Conservation (phyloP, 1,284 basidiomycete genomes). For the Moniliophthora roreri region DNA sequence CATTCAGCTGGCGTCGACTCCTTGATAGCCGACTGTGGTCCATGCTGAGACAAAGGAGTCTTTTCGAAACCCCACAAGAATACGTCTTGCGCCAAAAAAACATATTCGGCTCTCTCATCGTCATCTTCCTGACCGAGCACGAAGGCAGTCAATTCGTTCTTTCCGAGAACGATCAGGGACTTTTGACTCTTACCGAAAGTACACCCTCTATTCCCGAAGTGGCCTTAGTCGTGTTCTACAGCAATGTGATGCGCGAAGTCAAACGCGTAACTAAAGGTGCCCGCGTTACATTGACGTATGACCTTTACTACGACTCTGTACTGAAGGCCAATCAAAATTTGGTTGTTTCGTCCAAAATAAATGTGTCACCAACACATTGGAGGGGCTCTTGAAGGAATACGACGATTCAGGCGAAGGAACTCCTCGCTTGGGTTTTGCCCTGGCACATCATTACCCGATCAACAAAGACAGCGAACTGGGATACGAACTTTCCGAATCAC, state of each 20-base stretch:
- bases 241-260: conserved; percentile 46
- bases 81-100: conserved; percentile 33
- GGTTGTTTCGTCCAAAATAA: no score
- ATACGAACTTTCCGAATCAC: no score
- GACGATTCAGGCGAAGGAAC: no score
- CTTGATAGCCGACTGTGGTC: no score
- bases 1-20: not conserved
- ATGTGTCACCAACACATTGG: no score
- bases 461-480: no score
- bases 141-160: conserved; percentile 40
- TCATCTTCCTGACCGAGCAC: conserved; percentile 41
- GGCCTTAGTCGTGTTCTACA: conserved; percentile 38
- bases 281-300: conserved; percentile 41
- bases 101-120: conserved; percentile 46
- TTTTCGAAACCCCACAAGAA: conserved; percentile 45
- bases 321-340: no score
- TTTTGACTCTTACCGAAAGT: conserved; percentile 27
- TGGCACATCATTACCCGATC: no score
- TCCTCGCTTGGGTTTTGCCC: no score
- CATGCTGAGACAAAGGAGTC: conserved; percentile 30
- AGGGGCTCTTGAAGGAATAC: no score
- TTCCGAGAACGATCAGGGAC: conserved; percentile 26
- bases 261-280: conserved; percentile 34
- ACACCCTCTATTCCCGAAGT: conserved; percentile 14
- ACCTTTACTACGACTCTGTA: conserved; percentile 35